Evolutionary conservation across 352 stramenopile species (phyloP), one percentile per base, ranked within the genome.

Genomic region (Globisporangium emineosum): DNA sequence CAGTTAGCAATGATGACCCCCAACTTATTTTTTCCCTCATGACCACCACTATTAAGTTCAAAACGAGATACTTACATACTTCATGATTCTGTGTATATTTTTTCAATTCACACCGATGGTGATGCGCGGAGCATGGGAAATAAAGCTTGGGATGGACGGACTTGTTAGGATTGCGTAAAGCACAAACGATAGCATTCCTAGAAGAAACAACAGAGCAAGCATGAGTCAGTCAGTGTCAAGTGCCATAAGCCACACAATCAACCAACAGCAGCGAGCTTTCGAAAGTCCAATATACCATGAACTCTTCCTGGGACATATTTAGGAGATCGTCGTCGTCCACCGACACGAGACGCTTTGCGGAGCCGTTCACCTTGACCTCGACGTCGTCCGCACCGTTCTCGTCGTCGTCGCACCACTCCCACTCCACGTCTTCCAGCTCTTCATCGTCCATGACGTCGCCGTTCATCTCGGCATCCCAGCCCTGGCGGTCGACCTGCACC

Each of bases 381-480:
- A 73, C 60, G 32, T 93, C 76, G 10, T 67, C 71, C 0, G 35
- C 40, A 1, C 67, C 68, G 25, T 67, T 66, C 19, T 85, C 73
- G 42, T 85, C 79, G 19, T 86, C 78, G 43, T 94, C 83, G 64
- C 78, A 94, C 78, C 79, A 90, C 57, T 96, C 88, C 88, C 88
- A 96, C 67, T 96, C 86, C 37, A 91, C 68, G 62, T 91, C 83
- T 53, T 91, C 82, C 1, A 96, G 56, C 15, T 91, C 82, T 69
- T 93, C 80, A 17, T 93, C 86, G 5, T 94, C 86, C n/a, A 72
- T 69, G 2, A 68, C 57, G 40, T 89, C 83, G 23, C 72, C 81
- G 53, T 91, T 91, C 81, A 92, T 94, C 53, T 95, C 83, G 9
- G 79, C 78, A 65, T 94, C 86, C 86, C 86, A 94, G 12, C 83